A percentile compares a stretch with the other conserved stretches of the same genome.
phyloP scores from a whole-genome alignment of 2,329 filamentous ascomycete genomes.

The Arthrobotrys conoides region DNA sequence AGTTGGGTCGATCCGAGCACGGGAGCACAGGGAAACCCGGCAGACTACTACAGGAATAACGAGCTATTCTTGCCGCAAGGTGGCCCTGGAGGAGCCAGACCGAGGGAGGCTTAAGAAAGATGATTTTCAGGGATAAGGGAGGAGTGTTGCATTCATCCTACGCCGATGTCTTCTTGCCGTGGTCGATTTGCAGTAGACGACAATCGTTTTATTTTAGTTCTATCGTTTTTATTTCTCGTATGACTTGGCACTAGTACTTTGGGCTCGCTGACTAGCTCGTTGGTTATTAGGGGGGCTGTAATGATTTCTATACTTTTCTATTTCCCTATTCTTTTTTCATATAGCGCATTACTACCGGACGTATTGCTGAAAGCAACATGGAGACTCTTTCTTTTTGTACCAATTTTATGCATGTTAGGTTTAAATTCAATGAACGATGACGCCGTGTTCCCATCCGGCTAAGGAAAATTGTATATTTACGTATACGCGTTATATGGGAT shows the following conservation, averaged over 20 bases:
- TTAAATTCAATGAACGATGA: conserved; percentile 11
- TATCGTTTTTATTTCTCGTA: conserved; percentile 14
- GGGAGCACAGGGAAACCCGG: conserved; percentile 58
- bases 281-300: conserved; percentile 15
- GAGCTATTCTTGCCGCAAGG: conserved; percentile 63
- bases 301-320: background rate
- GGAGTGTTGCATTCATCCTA: background rate
- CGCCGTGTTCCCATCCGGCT: background rate
- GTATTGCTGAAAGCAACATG: conserved; percentile 7
- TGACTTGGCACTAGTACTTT: conserved; percentile 14
- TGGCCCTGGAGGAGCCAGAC: conserved; percentile 45
- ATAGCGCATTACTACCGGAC: conserved; percentile 19
- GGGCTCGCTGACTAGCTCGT: conserved; percentile 2
- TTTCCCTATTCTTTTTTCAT: background rate
- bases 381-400: background rate
- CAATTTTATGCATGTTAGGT: conserved; percentile 15
- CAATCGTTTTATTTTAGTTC: conserved; percentile 10
- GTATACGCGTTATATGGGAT: background rate
- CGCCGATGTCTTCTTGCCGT: conserved; percentile 9
- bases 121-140: background rate
- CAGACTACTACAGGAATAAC: conserved; percentile 63
- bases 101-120: conserved; percentile 44
- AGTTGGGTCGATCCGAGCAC: conserved; percentile 60
- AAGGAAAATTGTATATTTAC: background rate
- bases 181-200: background rate